phyloP scores from a whole-genome alignment of 164 flowering plant genomes.

The Cinnamomum chago region DNA sequence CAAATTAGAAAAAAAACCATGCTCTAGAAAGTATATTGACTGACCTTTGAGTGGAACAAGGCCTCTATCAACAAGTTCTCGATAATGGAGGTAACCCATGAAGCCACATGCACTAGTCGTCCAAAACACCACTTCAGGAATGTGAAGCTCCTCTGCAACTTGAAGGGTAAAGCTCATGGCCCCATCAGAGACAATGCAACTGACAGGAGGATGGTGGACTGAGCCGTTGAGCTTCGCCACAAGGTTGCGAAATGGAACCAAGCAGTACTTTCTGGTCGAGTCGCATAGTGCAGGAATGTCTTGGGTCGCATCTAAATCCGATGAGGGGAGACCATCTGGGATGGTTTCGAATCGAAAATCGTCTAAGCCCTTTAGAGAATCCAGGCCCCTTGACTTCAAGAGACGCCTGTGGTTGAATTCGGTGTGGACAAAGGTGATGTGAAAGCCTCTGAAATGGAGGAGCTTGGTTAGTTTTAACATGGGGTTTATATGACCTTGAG shows the following conservation, averaged over 20 bases:
- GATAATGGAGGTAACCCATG: too few species aligned
- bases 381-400: conserved; percentile 9
- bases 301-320: conserved; percentile 35
- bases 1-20: too few species aligned
- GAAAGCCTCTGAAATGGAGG: conserved; percentile 25
- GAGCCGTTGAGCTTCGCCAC: conserved; percentile 20
- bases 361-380: background rate
- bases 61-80: too few species aligned
- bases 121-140: conserved; percentile 27
- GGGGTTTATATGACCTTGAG: conserved; percentile 26
- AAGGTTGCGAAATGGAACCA: conserved; percentile 28
- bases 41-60: too few species aligned
- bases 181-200: conserved; percentile 24
- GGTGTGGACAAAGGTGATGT: conserved; percentile 24
- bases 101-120: too few species aligned
- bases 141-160: conserved; percentile 23
- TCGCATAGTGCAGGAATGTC: conserved; percentile 26
- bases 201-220: conserved; percentile 8
- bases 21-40: too few species aligned
- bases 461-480: conserved; percentile 13
- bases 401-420: conserved; percentile 17
- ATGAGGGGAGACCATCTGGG: conserved; percentile 37
- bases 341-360: conserved; percentile 30
- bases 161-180: conserved; percentile 27
- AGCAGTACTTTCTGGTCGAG: conserved; percentile 18